A percentile compares a stretch with the other conserved stretches of the same genome.
These are phyloP conservation scores for Pseudogymnoascus sp. DNA, from an alignment of 2,329 filamentous ascomycete genomes.

Conservation along the genomic window DNA sequence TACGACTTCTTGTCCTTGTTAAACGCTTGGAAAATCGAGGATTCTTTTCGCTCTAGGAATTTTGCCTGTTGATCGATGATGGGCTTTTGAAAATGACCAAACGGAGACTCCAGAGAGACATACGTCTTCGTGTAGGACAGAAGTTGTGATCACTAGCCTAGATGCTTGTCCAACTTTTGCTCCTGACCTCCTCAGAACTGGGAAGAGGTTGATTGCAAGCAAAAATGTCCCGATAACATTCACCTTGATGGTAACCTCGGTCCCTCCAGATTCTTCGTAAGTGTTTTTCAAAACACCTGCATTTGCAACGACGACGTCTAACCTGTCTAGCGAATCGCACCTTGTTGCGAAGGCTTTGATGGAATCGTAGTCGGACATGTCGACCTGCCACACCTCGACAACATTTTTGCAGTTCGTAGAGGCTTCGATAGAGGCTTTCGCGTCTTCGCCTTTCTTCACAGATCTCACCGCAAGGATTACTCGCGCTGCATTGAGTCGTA, in stretches of 20 bases:
- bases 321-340: conserved; percentile 7
- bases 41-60: conserved; percentile 29
- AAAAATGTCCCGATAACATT: conserved; percentile 43
- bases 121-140: conserved; percentile 31
- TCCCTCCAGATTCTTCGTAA: conserved; percentile 24
- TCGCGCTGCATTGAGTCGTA: conserved; percentile 30
- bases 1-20: background rate
- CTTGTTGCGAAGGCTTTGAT: conserved; percentile 11
- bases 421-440: conserved; percentile 29
- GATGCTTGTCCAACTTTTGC: conserved; percentile 23
- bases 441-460: conserved; percentile 29
- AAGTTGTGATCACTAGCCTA: conserved; percentile 34
- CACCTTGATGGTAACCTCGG: conserved; percentile 38
- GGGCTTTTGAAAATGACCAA: background rate
- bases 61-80: conserved; percentile 21
- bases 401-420: conserved; percentile 10
- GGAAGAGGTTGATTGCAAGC: conserved; percentile 38
- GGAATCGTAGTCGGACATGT: conserved; percentile 15
- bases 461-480: conserved; percentile 34
- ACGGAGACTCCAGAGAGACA: conserved; percentile 5
- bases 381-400: conserved; percentile 17
- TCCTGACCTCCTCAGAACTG: conserved; percentile 33
- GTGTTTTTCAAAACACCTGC: conserved; percentile 13
- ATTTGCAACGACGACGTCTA: conserved; percentile 18
- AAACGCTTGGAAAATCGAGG: conserved; percentile 10